Base-by-base conservation (phyloP, 305 asterid genomes). In the Fraxinus platypoda region DNA sequence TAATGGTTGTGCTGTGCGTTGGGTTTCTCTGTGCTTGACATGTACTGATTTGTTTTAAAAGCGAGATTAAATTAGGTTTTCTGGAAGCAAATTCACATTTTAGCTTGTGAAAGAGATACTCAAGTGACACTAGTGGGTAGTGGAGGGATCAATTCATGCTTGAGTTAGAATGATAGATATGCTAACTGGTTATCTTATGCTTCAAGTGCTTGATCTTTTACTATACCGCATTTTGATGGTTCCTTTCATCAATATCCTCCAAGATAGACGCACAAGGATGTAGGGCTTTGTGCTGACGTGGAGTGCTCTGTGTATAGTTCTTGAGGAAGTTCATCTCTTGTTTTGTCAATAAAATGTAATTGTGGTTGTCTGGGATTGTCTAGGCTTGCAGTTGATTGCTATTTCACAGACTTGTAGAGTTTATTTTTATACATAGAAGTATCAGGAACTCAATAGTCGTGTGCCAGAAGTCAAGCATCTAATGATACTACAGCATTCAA, bases 211-310 rank as follows among this genome's bases (percentile, higher is more conserved):
- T 23, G 15, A 21, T 59, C 70, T 59, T 26, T 59, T 59, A 59
- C 30, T 8, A 59, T 59, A 21, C 31, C 30, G 31, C 30, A 23
- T 59, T 59, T 59, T 59, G 13, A 59, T 21, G 30, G 70, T 59
- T 59, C 70, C 70, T 59, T 59, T 59, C 31, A 21, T 21, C 15
- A 21, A 21, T 59, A 59, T 26, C 75, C 75, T 76, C 76, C 6
- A 78, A 52, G 74, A 33, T 41, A 57, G 66, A 54, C 0, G 26
- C 66, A 71, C 77, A 75, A 64, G 23, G 59, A n/a, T 68, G 41
- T 76, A 41, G 70, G 70, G 46, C 62, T 80, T 80, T 74, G n/a
- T 80, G 34, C 38, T 78, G 85, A 71, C 17, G 49, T 54, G 77
- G 41, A 74, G 37, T 21, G 28, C 70, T 80, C 64, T 75, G 52